phyloP scores from a whole-genome alignment of 2,329 filamentous ascomycete species.

The Aspergillus uvarum region DNA sequence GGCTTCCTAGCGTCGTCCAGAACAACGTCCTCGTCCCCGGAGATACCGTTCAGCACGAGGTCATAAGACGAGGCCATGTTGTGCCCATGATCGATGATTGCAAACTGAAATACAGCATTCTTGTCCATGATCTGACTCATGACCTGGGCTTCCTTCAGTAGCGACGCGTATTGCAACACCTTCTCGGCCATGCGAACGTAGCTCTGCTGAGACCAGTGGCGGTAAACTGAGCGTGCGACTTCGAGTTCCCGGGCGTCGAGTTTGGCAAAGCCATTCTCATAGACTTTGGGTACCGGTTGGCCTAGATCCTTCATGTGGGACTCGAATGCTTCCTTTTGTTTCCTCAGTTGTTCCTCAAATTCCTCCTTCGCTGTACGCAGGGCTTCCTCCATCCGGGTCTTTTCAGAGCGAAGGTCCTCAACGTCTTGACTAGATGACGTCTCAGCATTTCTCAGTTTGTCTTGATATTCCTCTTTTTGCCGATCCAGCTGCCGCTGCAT shows the following conservation, averaged over 20 bases:
- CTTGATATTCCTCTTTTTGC: constrained; percentile 79
- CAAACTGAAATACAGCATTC: constrained; percentile 90
- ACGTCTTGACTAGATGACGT: constrained; percentile 70
- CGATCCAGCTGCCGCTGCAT: constrained; percentile 80
- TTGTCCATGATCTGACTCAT: constrained; percentile 98
- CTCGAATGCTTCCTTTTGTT: constrained; percentile 82
- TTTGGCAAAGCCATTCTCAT: constrained; percentile 44
- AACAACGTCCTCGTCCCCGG: constrained; percentile 78
- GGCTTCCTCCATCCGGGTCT: constrained; percentile 78
- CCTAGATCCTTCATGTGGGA: constrained; percentile 76
- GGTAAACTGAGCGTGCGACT: constrained; percentile 64
- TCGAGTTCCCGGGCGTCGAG: constrained; percentile 71
- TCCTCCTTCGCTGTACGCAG: constrained; percentile 77
- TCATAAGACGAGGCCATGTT: constrained; percentile 92
- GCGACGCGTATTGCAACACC: constrained; percentile 81
- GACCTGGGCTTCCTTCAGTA: constrained; percentile 92
- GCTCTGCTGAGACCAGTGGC: constrained; percentile 77
- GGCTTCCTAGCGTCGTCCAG: constrained; percentile 82
- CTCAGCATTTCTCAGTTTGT: constrained; percentile 73
- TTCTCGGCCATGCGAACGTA: constrained; percentile 94
- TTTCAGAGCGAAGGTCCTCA: constrained; percentile 80
- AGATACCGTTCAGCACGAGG: constrained; percentile 87
- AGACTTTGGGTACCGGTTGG: constrained; percentile 55
- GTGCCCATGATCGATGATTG: constrained; percentile 84
- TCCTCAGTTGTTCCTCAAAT: constrained; percentile 81